Evolutionary conservation across 2,329 filamentous ascomycete genomes (phyloP).

Genomic region (Scytalidium sp.): DNA sequence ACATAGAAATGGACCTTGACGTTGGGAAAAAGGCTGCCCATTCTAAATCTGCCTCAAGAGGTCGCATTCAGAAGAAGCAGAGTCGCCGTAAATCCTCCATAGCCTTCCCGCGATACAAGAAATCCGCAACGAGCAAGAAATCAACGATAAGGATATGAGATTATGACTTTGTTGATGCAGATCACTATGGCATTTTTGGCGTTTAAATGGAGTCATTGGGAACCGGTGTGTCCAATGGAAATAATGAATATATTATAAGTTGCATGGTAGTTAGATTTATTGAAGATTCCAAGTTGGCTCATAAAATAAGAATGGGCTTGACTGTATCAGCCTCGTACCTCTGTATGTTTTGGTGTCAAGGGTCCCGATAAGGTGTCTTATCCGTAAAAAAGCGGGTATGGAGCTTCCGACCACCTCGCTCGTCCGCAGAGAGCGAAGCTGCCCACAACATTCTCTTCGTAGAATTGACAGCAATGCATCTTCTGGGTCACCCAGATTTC

Average conservation of each 20-base stretch:
- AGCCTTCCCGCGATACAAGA: slow-evolving; percentile 57
- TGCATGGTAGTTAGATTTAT: too few species aligned
- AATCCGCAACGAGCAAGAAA: slow-evolving; percentile 36
- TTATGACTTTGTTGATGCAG: slow-evolving; percentile 10
- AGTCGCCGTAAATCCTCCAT: slow-evolving; percentile 50
- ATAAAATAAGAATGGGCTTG: too few species aligned
- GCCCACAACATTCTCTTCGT: neutral
- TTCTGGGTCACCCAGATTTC: neutral
- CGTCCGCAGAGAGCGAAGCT: neutral
- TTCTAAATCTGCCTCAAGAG: slow-evolving; percentile 39
- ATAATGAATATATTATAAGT: too few species aligned
- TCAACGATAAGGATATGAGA: slow-evolving; percentile 23
- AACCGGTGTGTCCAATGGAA: neutral
- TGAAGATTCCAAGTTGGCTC: too few species aligned
- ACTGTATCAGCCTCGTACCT: too few species aligned
- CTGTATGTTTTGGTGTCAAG: too few species aligned
- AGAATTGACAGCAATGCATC: neutral
- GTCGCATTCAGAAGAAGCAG: slow-evolving; percentile 55
- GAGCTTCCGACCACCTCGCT: neutral
- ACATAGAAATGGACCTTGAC: slow-evolving; percentile 58
- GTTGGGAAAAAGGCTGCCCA: slow-evolving; percentile 30
- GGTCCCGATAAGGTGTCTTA: neutral
- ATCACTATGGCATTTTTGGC: neutral
- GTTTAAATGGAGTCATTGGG: neutral
- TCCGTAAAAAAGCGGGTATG: neutral